A percentile compares a stretch with the other conserved stretches of the same genome.
These are phyloP conservation scores for Candida boleticola DNA, from an alignment of 805 yeast species.

Conservation along the genomic window DNA sequence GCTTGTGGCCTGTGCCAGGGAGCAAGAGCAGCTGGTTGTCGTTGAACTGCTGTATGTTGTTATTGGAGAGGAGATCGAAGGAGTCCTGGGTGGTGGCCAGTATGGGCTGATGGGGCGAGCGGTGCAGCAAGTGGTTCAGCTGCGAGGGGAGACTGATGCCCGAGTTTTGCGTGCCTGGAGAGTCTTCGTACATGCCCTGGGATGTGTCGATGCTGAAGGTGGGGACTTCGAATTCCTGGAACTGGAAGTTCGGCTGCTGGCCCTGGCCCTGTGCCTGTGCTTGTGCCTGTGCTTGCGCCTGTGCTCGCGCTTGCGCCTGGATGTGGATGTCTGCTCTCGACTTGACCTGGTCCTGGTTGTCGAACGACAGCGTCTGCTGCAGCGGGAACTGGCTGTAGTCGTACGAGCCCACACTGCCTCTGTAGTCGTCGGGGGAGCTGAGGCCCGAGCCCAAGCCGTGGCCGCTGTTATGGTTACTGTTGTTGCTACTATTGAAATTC, in stretches of 20 bases:
- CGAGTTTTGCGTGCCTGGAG: constrained; percentile 1
- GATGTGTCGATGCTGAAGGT: constrained; percentile 2
- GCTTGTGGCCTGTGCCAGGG: background rate
- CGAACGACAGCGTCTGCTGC: background rate
- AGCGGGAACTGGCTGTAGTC: constrained; percentile 1
- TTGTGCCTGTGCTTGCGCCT: background rate
- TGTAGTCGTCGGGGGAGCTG: constrained; percentile 1
- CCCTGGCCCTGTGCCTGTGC: background rate
- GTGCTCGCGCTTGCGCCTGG: background rate
- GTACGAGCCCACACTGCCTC: constrained; percentile 4
- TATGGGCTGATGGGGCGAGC: background rate
- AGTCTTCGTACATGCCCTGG: background rate
- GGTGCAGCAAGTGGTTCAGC: constrained; percentile 2
- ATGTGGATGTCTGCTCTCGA: background rate
- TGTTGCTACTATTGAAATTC: no score
- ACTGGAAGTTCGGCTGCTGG: background rate
- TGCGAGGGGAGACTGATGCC: background rate
- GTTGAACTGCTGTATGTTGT: constrained; percentile 12
- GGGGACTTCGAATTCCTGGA: constrained; percentile 1
- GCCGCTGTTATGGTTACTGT: no score
- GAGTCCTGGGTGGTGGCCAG: background rate
- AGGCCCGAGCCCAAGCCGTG: background rate
- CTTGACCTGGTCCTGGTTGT: constrained; percentile 1
- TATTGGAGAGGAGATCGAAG: constrained; percentile 5
- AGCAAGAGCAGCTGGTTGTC: constrained; percentile 5